Base-by-base conservation (phyloP, 495 filamentous ascomycete genomes). In the Aspergillus nanangensis region DNA sequence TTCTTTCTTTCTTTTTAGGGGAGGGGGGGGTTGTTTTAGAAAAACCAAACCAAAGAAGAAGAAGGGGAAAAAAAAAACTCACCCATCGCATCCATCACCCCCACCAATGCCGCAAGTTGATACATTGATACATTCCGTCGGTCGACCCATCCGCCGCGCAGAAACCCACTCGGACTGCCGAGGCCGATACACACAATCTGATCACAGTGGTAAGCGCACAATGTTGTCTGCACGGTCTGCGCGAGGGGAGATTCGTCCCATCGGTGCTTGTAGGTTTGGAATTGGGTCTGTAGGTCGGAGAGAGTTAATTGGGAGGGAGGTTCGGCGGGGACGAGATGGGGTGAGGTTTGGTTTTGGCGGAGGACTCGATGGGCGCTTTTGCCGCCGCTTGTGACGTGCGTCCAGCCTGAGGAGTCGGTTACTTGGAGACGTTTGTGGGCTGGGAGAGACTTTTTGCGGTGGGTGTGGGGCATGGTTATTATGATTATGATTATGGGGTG, bases 61-160 rank as follows among this genome's bases (percentile, higher is more conserved):
- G 38, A 32, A 18, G 18, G 35, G 23, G 27, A 23, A 13, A 52
- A 47, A 25, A 51, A 48, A 49, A 19, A 51, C 49, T 41, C n/a
- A n/a, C n/a, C n/a, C 19, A 62, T 23, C 35, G 34, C 46, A 36
- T 73, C 58, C 27, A 80, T 64, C 1, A 86, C 62, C n/a, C 61
- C 61, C 9, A 71, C 50, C 44, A 90, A 66, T 13, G 82, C 84
- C 2, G 75, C 82, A 7, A 88, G 71, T 56, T 90, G 84, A 46
- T 70, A 76, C 41, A 73, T 60, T 5, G 72, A 71, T 3, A 74
- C 65, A 37, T 38, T 53, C 14, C 71, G 46, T 3, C 71, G 62
- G 57, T 74, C 71, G 20, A 74, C 67, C 70, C 70, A 72, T 10
- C 71, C 68, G 24, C 61, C 69, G 22, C 67, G 65, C 36, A 69